These are phyloP conservation scores for Erysimum pusillum DNA, from an alignment of 441 rosid genomes.

Conservation along the genomic window DNA sequence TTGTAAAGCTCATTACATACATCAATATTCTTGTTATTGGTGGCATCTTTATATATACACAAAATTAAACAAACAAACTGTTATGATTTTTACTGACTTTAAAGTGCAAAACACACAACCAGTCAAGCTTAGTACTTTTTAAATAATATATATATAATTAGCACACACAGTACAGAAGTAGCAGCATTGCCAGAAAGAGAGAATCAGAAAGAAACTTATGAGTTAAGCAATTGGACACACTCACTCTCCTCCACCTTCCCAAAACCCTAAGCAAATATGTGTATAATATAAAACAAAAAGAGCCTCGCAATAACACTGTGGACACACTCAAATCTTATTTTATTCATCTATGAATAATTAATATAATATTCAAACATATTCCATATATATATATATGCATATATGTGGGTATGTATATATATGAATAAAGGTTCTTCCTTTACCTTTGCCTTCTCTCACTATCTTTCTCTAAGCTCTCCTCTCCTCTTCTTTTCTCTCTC, in stretches of 20 bases:
- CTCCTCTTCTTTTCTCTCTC: slow-evolving; percentile 50
- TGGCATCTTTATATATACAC: slow-evolving; percentile 2
- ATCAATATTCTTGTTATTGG: slow-evolving; percentile 14
- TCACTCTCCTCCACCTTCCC: slow-evolving; percentile 43
- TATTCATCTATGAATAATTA: slow-evolving; percentile 9
- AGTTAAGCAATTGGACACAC: slow-evolving; percentile 44
- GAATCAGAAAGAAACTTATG: slow-evolving; percentile 48
- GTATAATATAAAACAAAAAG: slow-evolving; percentile 44
- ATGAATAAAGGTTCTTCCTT: slow-evolving; percentile 49
- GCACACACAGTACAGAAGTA: slow-evolving; percentile 39
- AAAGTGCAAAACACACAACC: background rate
- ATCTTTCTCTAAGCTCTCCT: slow-evolving; percentile 48
- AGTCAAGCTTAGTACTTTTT: slow-evolving; percentile 32
- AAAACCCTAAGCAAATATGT: slow-evolving; percentile 45
- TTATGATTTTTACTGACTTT: slow-evolving; percentile 11
- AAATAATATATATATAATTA: background rate
- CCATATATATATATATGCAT: background rate
- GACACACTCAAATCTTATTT: slow-evolving; percentile 37
- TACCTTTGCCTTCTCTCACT: slow-evolving; percentile 46
- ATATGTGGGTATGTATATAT: slow-evolving; percentile 40
- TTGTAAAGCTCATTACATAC: slow-evolving; percentile 15
- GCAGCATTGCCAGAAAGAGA: slow-evolving; percentile 37
- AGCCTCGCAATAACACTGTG: slow-evolving; percentile 37
- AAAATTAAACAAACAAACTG: background rate
- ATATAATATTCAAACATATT: slow-evolving; percentile 36